Evolutionary conservation across 768 basidiomycete species (phyloP).

Genomic region (Postia placenta): DNA sequence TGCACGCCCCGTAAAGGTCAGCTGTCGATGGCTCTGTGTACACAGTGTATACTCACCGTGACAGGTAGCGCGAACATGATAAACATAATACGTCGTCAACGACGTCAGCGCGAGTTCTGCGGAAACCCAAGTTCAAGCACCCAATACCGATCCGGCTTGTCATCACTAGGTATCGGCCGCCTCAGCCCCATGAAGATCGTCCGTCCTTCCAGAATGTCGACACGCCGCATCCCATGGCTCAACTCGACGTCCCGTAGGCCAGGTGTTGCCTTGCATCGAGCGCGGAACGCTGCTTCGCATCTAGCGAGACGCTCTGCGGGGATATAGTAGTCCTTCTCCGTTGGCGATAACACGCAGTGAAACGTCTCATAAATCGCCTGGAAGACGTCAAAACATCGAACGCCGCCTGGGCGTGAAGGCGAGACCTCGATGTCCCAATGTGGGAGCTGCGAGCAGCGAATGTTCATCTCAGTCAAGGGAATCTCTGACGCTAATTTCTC

Average conservation of each 20-base stretch:
- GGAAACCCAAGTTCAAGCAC: constrained; percentile 8
- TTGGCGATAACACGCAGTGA: constrained; percentile 5
- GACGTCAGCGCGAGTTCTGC: neutral
- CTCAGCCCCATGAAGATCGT: constrained; percentile 18
- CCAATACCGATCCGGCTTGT: constrained; percentile 7
- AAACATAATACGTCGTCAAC: constrained; percentile 1
- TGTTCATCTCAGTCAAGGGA: constrained; percentile 12
- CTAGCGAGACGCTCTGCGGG: neutral
- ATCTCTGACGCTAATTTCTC: constrained; percentile 7
- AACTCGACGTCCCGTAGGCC: constrained; percentile 8
- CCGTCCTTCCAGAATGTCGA: constrained; percentile 19
- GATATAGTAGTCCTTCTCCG: constrained; percentile 8
- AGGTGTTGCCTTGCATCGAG: constrained; percentile 11
- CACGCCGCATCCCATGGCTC: constrained; percentile 14
- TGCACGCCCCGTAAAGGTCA: neutral
- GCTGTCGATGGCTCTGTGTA: neutral
- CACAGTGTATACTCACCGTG: constrained; percentile 1
- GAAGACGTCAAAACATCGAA: constrained; percentile 13
- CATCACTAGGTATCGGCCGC: constrained; percentile 6
- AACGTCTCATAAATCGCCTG: constrained; percentile 15
- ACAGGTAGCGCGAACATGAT: constrained; percentile 4
- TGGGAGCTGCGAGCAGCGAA: constrained; percentile 8
- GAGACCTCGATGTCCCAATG: constrained; percentile 11
- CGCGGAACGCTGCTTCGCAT: constrained; percentile 10
- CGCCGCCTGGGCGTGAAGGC: constrained; percentile 8